A percentile compares a stretch with the other conserved stretches of the same genome.
Conservation (phyloP, 2,329 filamentous ascomycete genomes). For the Myriosclerotinia curreyana region DNA sequence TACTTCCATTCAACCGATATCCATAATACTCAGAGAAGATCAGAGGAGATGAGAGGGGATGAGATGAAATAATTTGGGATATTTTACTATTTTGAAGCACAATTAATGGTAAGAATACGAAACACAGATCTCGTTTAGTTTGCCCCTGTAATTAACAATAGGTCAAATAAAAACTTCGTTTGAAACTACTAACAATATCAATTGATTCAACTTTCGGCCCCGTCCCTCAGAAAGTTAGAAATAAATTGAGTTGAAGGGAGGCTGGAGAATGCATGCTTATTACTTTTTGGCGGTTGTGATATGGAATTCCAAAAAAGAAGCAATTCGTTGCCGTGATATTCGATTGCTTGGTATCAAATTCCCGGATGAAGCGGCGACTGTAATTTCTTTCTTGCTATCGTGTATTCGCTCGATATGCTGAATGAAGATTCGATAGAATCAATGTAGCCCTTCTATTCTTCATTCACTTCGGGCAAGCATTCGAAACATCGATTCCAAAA, state of each 20-base stretch:
- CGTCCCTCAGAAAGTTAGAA: neutral
- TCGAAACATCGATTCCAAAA: neutral
- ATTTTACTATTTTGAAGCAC: neutral
- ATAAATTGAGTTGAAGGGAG: neutral
- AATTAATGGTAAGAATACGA: conserved; percentile 3
- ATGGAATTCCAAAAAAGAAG: neutral
- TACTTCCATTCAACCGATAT: neutral
- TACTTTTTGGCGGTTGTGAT: neutral
- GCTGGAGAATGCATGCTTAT: neutral
- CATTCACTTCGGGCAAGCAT: neutral
- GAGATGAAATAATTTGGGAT: neutral
- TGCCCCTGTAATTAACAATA: neutral
- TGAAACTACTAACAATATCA: conserved; percentile 7
- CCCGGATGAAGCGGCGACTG: neutral
- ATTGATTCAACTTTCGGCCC: neutral
- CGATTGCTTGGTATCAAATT: neutral
- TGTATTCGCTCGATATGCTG: neutral
- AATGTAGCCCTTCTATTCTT: neutral
- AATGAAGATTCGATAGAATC: neutral
- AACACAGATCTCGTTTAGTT: conserved; percentile 2
- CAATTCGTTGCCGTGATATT: neutral
- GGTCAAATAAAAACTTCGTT: neutral
- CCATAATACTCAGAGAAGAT: neutral
- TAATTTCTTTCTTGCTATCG: neutral
- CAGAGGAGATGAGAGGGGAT: neutral